Percentiles rank a stretch among this genome's conserved stretches.
These are phyloP conservation scores for Botryotinia calthae DNA, from an alignment of 2,329 filamentous ascomycete species.

Conservation along the genomic window DNA sequence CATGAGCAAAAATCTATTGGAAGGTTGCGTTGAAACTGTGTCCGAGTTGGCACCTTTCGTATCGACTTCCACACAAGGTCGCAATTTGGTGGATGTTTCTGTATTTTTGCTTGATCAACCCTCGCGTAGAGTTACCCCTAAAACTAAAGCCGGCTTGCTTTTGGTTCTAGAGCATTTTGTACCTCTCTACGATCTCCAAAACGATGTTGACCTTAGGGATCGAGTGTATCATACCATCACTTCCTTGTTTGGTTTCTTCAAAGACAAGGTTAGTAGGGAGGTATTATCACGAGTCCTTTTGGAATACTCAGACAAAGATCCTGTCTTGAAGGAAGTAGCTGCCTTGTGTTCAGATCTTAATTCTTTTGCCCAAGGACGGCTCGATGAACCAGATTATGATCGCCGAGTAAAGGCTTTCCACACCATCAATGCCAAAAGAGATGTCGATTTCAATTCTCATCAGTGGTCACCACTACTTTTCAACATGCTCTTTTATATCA, in stretches of 20 bases:
- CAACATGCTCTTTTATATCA: constrained; percentile 86
- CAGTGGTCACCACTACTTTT: constrained; percentile 88
- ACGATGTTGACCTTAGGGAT: constrained; percentile 56
- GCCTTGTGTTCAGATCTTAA: constrained; percentile 76
- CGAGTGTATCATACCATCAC: constrained; percentile 72
- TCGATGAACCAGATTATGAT: constrained; percentile 89
- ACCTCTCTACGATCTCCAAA: constrained; percentile 57
- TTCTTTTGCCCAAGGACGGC: constrained; percentile 65
- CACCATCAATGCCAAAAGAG: constrained; percentile 62
- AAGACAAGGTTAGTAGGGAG: constrained; percentile 72
- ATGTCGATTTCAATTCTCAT: constrained; percentile 57
- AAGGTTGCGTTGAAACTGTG: constrained; percentile 74
- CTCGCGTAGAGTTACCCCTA: constrained; percentile 76
- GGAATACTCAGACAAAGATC: constrained; percentile 65
- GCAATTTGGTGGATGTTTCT: constrained; percentile 75
- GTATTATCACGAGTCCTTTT: constrained; percentile 70
- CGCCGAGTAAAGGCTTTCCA: constrained; percentile 75
- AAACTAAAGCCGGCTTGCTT: constrained; percentile 77
- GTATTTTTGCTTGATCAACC: constrained; percentile 82
- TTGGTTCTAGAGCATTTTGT: constrained; percentile 80
- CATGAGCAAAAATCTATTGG: constrained; percentile 70
- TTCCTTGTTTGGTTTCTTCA: constrained; percentile 86
- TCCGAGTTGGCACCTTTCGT: constrained; percentile 73
- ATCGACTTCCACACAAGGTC: constrained; percentile 64
- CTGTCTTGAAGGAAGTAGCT: constrained; percentile 61